A percentile compares a stretch with the other conserved stretches of the same genome.
Conservation (phyloP, 441 rosid species). For the Gossypium davidsonii region DNA sequence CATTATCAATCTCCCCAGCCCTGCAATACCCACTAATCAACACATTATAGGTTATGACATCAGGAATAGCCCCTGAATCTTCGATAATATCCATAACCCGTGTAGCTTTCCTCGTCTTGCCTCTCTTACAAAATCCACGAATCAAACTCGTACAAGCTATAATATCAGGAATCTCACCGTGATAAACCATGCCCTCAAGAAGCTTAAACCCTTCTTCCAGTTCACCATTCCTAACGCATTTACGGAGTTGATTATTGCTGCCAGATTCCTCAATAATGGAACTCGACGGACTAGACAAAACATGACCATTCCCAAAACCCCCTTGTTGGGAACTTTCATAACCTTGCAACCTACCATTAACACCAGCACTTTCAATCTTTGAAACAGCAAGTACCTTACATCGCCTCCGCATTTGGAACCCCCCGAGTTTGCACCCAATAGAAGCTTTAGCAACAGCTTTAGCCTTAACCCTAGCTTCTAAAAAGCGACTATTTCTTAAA, state of each 20-base stretch:
- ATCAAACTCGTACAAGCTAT: slow-evolving; percentile 68
- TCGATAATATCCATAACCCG: slow-evolving; percentile 72
- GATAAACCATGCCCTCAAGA: slow-evolving; percentile 71
- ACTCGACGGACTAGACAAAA: slow-evolving; percentile 18
- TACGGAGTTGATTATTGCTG: slow-evolving; percentile 51
- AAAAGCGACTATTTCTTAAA: slow-evolving; percentile 21
- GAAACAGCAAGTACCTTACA: slow-evolving; percentile 36
- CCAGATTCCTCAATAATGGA: slow-evolving; percentile 47
- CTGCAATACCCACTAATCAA: slow-evolving; percentile 77
- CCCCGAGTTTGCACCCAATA: slow-evolving; percentile 19
- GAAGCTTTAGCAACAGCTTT: slow-evolving; percentile 11
- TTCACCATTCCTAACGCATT: slow-evolving; percentile 51
- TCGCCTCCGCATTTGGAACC: slow-evolving; percentile 28
- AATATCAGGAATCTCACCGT: slow-evolving; percentile 64
- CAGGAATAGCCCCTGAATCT: slow-evolving; percentile 69
- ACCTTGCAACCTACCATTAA: slow-evolving; percentile 37
- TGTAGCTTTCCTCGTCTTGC: slow-evolving; percentile 62
- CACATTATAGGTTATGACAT: slow-evolving; percentile 72
- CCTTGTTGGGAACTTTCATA: slow-evolving; percentile 30
- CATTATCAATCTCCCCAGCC: slow-evolving; percentile 68
- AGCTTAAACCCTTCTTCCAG: slow-evolving; percentile 62
- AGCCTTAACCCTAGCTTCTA: slow-evolving; percentile 22
- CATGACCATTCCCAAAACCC: slow-evolving; percentile 39
- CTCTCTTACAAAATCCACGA: slow-evolving; percentile 65
- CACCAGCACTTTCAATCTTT: slow-evolving; percentile 33